Conservation (phyloP, 495 filamentous ascomycete species). For the Geoglossum glabrum region DNA sequence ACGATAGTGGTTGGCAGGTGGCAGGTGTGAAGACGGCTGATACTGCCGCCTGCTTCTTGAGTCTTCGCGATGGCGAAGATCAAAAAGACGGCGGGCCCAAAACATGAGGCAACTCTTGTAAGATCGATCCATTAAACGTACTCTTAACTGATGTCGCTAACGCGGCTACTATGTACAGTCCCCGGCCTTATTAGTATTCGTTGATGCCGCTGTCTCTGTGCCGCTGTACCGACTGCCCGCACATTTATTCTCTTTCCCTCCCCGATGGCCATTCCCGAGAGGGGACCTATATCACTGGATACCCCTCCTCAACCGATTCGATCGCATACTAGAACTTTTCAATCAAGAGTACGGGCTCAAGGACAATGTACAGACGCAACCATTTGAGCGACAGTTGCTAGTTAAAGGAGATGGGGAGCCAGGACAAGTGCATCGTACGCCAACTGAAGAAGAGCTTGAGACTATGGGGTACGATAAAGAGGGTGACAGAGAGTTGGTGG, state of each 20-base stretch:
- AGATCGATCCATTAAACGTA: constrained; percentile 17
- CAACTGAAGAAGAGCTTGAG: constrained; percentile 27
- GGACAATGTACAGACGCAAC: constrained; percentile 57
- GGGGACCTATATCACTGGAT: constrained; percentile 99
- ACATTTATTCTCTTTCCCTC: constrained; percentile 60
- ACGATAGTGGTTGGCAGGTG: neutral
- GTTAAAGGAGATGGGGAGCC: constrained; percentile 23
- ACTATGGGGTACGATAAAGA: constrained; percentile 43
- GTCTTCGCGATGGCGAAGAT: constrained; percentile 66
- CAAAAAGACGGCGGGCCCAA: constrained; percentile 77
- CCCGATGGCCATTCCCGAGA: constrained; percentile 85
- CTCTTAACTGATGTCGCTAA: constrained; percentile 2
- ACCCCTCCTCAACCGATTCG: constrained; percentile 80
- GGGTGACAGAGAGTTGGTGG: constrained; percentile 61
- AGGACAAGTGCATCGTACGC: constrained; percentile 3
- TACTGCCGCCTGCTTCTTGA: neutral
- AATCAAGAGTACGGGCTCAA: constrained; percentile 64
- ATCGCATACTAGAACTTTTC: constrained; percentile 64
- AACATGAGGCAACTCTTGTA: constrained; percentile 89
- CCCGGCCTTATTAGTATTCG: constrained; percentile 63
- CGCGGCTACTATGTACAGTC: constrained; percentile 37
- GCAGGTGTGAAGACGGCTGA: neutral
- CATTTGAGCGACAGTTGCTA: constrained; percentile 46
- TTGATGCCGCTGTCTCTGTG: constrained; percentile 42
- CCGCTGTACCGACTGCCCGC: constrained; percentile 56